Evolutionary conservation across 352 stramenopile species (phyloP).

Genomic region (Halophytophthora batemanensis): DNA sequence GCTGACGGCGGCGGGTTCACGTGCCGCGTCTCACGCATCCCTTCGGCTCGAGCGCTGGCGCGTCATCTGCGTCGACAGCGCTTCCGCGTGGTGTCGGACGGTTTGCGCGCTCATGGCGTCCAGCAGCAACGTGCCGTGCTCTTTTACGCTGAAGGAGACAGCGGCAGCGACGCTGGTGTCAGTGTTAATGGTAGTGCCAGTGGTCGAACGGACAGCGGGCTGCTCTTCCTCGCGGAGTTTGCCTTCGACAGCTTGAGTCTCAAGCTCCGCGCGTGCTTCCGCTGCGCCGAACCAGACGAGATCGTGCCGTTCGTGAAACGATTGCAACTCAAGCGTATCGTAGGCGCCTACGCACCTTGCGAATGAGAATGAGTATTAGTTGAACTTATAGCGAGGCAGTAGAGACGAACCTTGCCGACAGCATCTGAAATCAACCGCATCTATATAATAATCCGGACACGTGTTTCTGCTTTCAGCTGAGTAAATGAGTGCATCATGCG

Average conservation of each 20-base stretch:
- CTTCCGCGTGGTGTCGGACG: conserved; percentile 55
- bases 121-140: conserved; percentile 44
- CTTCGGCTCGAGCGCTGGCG: conserved; percentile 28
- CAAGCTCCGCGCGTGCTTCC: conserved; percentile 63
- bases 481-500: conserved; percentile 16
- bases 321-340: conserved; percentile 73
- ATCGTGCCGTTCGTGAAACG: conserved; percentile 69
- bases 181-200: conserved; percentile 1
- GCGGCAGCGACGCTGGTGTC: conserved; percentile 2
- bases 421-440: background rate
- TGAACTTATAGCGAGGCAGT: background rate
- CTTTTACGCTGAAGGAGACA: conserved; percentile 40
- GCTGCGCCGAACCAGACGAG: conserved; percentile 44
- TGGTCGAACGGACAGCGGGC: background rate
- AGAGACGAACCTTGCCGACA: background rate
- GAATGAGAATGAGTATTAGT: conserved; percentile 20
- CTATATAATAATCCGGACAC: conserved; percentile 39
- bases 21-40: conserved; percentile 58
- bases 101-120: conserved; percentile 21
- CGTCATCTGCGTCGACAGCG: conserved; percentile 45
- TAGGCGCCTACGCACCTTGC: conserved; percentile 61
- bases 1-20: conserved; percentile 56
- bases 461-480: conserved; percentile 20
- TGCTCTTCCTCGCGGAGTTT: conserved; percentile 65
- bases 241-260: conserved; percentile 68